Evolutionary conservation across 768 basidiomycete species (phyloP), one percentile per base, ranked within the genome.

Genomic region (Kwoniella pini): DNA sequence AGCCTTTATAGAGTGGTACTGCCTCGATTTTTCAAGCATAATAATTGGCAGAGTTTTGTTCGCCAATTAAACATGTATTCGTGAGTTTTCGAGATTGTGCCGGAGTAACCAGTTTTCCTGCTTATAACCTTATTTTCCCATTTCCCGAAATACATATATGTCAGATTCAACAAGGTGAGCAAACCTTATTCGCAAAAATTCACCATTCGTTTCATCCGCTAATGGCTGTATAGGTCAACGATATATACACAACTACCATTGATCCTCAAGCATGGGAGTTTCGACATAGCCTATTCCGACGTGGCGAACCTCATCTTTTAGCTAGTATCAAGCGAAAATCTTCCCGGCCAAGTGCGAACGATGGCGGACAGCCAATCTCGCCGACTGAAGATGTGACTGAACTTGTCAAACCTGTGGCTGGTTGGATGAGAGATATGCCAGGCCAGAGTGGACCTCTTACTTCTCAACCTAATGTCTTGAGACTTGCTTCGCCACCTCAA

Each of bases 21-120:
- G 6, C 91, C 91, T 2, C 85, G 87, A 42, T 98, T 89, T 87
- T 99, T 97, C 86, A 99, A 99, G 77, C 96, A 98, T 80, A 87
- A 88, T 62, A 96, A 95, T 77, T 98, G 96, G 79, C 85, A 85
- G 58, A 89, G 88, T 31, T 96, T 96, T 69, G 91, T 94, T 17
- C 84, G 91, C 13, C 91, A 96, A 75, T 83, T 94, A 67, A 96
- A 94, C 82, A 93, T 93, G 89, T 96, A 94, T 78, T 90, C 90
- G 55, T 92, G 61, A 69, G 72, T 72, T 11, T 17, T 50, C 15
- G 43, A 17, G 24, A 22, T 28, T 44, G 27, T 31, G 28, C n/a
- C 28, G 10, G 11, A 3, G 44, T 19, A 13, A 22, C n/a, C 38
- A 50, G 33, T 31, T 17, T 26, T 28, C 10, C 38, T 30, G 21